Evolutionary conservation across 2,329 filamentous ascomycete genomes (phyloP), one percentile per base, ranked within the genome.

Genomic region (Hymenotorrendiella dingleyae): DNA sequence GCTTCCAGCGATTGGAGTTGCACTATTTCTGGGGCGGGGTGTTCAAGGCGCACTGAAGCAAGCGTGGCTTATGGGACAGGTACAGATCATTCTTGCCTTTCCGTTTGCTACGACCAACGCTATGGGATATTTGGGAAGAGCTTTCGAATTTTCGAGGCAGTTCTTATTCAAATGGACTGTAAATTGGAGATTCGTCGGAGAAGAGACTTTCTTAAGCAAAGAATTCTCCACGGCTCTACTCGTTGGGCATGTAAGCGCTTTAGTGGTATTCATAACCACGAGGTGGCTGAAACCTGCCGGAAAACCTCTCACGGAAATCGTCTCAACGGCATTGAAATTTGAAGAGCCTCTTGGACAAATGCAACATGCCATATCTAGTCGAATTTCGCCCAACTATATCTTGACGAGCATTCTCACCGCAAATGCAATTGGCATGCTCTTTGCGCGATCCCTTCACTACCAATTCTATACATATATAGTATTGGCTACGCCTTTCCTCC

Each of bases 91-190:
- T 49, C 68, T 80, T 24, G 75, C 68, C 35, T 57, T 71, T 32
- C 88, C 89, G 0, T 97, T 96, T 65, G 62, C 86, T 17, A 62
- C 72, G 8, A 68, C 68, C 29, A 84, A 88, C 54, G 65, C 80
- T 16, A 64, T 66, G 46, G 86, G 82, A 21, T 98, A 98, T 62
- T 61, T 94, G 14, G 76, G 78, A 35, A 75, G 85, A 50, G 89
- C 93, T 0, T 98, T 98, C 61, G 89, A 98, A 67, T 74, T 98
- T 45, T 89, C 86, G 35, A 76, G 93, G 42, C 80, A 87, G 55
- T 98, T 98, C 67, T 74, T 95, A 56, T 97, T 91, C 72, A 89
- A 91, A 66, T 98, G 93, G 93, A 98, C 93, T 0, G 93, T 98
- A 54, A 98, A 98, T 65, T 98, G 93, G 93, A 81, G 90, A 41